Evolutionary conservation across 1,284 basidiomycete species (phyloP), one percentile per base, ranked within the genome.

Genomic region (Tilletia caries): DNA sequence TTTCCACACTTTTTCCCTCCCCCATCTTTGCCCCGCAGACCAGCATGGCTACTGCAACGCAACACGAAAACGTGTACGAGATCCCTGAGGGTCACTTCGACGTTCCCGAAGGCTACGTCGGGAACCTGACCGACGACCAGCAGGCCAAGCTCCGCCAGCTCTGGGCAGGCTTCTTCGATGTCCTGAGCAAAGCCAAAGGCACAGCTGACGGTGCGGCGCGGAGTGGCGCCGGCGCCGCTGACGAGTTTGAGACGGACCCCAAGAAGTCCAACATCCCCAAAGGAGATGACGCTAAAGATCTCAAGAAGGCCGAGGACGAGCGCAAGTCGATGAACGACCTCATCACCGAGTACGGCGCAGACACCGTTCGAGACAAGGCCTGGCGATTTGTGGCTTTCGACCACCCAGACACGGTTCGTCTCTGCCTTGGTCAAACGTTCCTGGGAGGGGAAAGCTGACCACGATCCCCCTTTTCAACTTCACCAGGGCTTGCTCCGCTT

Each of bases 271-370:
- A 73, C 65, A 81, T 82, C 33, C 78, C 82, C 48, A 81, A 83
- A 60, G 80, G 79, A 50, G 75, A 82, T 70, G 70, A 70, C 43
- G 75, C 67, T 64, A 85, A 85, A 69, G 83, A 83, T 58, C 71
- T 72, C 15, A 70, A 80, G 69, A 77, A 79, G 54, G 74, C 77
- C 1, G 73, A 79, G 41, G 81, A 83, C 50, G 84, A 85, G 71
- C 75, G 78, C 67, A 71, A 73, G 5, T 79, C 83, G 27, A 77
- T 84, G 4, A 73, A 79, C 67, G 78, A 79, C 25, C 80, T 84
- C 8, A 77, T 84, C 64, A 72, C 79, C 62, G 75, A 80, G 25
- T 84, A 84, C 70, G 84, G 84, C n/a, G 75, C 77, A 48, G 73
- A 75, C 2, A 75, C 79, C 37, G 80, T 85, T 60, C 75, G 80